Evolutionary conservation across 768 basidiomycete genomes (phyloP), one percentile per base, ranked within the genome.

Genomic region (Kwoniella newhampshirensis): DNA sequence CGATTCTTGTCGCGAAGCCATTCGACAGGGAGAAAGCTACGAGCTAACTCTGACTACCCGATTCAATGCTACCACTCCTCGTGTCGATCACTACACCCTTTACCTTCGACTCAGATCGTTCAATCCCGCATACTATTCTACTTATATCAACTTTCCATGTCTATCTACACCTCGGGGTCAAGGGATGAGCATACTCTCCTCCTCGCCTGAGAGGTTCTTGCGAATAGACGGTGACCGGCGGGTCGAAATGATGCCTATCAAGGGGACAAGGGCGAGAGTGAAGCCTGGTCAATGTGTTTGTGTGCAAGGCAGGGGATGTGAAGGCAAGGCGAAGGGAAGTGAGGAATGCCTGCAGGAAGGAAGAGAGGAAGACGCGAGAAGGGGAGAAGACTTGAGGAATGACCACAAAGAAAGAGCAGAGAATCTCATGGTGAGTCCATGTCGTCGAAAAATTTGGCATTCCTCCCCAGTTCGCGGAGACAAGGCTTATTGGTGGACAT

Each of bases 221-320:
- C 89, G 70, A 86, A 30, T 91, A 79, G 71, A 50, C 26, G 47
- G 41, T 13, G 71, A 80, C 39, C 77, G 85, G 2, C 72, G 81
- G 12, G 90, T 86, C 71, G 88, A 92, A 77, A 82, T 96, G 62
- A 87, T 91, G 51, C 93, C 93, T 3, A 96, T 98, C 71, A 98
- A 97, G 68, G 93, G 93, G 6, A 96, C 93, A 0, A 80, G 90
- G 23, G 84, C 85, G 6, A 63, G 77, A 37, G 59, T 73, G 15
- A 71, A 73, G 47, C 55, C 50, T 11, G 74, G 73, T 1, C 58
- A 63, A 55, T 75, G 70, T 60, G 62, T 60, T 2, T 71, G 71
- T 45, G 41, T 80, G 79, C 7, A 80, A 86, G 55, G 86, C 82
- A 17, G 83, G 83, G 25, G 83, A 81, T 52, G 81, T 84, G 86